phyloP scores from a whole-genome alignment of 306 rosid species.

The Lupinus albus region DNA sequence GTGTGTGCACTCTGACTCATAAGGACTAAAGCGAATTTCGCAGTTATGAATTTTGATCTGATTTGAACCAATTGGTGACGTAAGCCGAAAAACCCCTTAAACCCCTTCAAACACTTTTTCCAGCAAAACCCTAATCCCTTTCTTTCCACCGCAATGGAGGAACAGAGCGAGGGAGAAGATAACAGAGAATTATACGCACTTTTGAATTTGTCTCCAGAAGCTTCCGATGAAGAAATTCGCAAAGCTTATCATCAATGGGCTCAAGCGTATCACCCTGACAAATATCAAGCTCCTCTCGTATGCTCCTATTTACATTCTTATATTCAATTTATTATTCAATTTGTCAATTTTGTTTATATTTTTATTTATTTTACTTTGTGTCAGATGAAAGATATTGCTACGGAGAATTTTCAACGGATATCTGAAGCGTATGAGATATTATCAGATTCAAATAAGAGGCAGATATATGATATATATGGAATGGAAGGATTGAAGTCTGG shows the following conservation, averaged over 20 bases:
- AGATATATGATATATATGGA: slow-evolving; percentile 89
- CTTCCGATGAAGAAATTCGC: slow-evolving; percentile 96
- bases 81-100: slow-evolving; percentile 39
- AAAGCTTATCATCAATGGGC: slow-evolving; percentile 99
- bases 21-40: background rate
- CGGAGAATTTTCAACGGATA: slow-evolving; percentile 88
- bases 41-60: slow-evolving; percentile 1
- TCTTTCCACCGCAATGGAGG: slow-evolving; percentile 47
- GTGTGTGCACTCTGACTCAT: background rate
- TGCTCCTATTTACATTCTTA: slow-evolving; percentile 8
- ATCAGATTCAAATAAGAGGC: slow-evolving; percentile 77
- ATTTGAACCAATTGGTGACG: slow-evolving; percentile 34
- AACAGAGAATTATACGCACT: slow-evolving; percentile 83
- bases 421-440: slow-evolving; percentile 89
- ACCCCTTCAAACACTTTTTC: slow-evolving; percentile 37
- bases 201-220: slow-evolving; percentile 80
- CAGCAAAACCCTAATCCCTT: slow-evolving; percentile 55
- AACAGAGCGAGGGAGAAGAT: slow-evolving; percentile 58
- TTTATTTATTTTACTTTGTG: slow-evolving; percentile 4
- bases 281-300: slow-evolving; percentile 86
- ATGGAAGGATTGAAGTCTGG: slow-evolving; percentile 92
- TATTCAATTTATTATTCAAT: slow-evolving; percentile 9
- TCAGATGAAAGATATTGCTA: slow-evolving; percentile 89
- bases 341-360: background rate
- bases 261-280: slow-evolving; percentile 91